Percentiles rank a stretch among this genome's conserved stretches.
phyloP scores from a whole-genome alignment of 352 stramenopile species.

The Globisporangium barbulae region DNA sequence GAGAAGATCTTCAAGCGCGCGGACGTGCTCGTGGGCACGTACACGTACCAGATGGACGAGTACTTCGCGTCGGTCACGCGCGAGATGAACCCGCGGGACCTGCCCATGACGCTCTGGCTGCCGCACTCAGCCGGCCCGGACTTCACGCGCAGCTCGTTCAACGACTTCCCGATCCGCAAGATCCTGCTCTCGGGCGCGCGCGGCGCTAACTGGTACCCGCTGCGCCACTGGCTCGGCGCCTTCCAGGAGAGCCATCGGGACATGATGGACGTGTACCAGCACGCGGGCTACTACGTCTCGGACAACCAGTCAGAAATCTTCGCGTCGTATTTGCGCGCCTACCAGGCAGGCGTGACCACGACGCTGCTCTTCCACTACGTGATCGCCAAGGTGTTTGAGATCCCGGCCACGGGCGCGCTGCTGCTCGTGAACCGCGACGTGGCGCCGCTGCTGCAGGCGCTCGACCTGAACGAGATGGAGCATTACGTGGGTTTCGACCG shows the following conservation, averaged over 20 bases:
- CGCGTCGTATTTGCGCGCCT: slow-evolving; percentile 66
- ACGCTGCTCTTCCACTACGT: slow-evolving; percentile 77
- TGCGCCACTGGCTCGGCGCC: slow-evolving; percentile 62
- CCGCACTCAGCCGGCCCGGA: slow-evolving; percentile 62
- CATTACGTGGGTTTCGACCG: slow-evolving; percentile 70
- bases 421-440: slow-evolving; percentile 68
- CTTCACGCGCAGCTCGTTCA: slow-evolving; percentile 59
- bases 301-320: slow-evolving; percentile 66
- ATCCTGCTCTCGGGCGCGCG: slow-evolving; percentile 60
- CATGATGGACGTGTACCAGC: slow-evolving; percentile 65
- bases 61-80: slow-evolving; percentile 63
- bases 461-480: slow-evolving; percentile 53
- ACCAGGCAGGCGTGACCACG: slow-evolving; percentile 68
- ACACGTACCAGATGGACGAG: slow-evolving; percentile 76
- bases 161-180: slow-evolving; percentile 72
- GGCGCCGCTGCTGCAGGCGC: slow-evolving; percentile 37
- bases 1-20: slow-evolving; percentile 61
- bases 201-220: slow-evolving; percentile 53
- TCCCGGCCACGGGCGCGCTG: slow-evolving; percentile 63
- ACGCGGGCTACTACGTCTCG: slow-evolving; percentile 50
- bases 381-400: slow-evolving; percentile 80
- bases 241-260: slow-evolving; percentile 43
- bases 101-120: slow-evolving; percentile 65
- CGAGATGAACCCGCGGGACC: slow-evolving; percentile 45
- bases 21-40: slow-evolving; percentile 69